These are phyloP conservation scores for Monilinia aucupariae DNA, from an alignment of 2,329 filamentous ascomycete species.

Conservation along the genomic window DNA sequence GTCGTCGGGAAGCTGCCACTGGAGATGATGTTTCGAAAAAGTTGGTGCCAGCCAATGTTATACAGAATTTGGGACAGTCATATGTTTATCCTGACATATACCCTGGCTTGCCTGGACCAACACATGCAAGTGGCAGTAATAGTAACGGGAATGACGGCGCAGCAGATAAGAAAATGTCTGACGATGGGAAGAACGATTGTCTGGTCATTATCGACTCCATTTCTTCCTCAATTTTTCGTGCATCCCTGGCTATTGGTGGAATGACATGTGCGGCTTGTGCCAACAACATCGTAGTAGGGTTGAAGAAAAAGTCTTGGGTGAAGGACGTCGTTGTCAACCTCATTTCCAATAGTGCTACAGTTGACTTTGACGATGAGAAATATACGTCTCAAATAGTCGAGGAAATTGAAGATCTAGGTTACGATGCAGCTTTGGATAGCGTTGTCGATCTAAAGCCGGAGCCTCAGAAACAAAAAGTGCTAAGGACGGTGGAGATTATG, in stretches of 20 bases:
- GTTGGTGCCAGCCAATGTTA: constrained; percentile 2
- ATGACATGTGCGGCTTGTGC: constrained; percentile 55
- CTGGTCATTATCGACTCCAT: constrained; percentile 37
- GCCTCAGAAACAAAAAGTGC: constrained; percentile 17
- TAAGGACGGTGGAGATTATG: constrained; percentile 55
- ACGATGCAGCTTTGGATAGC: constrained; percentile 57
- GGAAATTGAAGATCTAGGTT: constrained; percentile 58
- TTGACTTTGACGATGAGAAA: constrained; percentile 42
- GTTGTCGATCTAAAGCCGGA: constrained; percentile 29
- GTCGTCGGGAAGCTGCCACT: constrained; percentile 37
- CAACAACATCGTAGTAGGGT: constrained; percentile 43
- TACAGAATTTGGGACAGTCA: constrained; percentile 2
- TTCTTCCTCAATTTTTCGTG: constrained; percentile 42
- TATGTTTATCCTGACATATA: not conserved
- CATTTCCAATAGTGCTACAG: constrained; percentile 47
- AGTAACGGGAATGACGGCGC: constrained; percentile 1
- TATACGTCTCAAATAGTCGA: constrained; percentile 42
- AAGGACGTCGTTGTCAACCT: constrained; percentile 46
- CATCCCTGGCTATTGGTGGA: constrained; percentile 47
- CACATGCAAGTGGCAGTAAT: not conserved
- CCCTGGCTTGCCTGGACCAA: not conserved
- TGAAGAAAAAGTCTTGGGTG: constrained; percentile 45
- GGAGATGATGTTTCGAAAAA: constrained; percentile 22
- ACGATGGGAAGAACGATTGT: constrained; percentile 10
- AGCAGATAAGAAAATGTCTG: constrained; percentile 10